A percentile compares a stretch with the other conserved stretches of the same genome.
Conservation (phyloP, 2,329 filamentous ascomycete genomes). For the Hypoxylon sp. region DNA sequence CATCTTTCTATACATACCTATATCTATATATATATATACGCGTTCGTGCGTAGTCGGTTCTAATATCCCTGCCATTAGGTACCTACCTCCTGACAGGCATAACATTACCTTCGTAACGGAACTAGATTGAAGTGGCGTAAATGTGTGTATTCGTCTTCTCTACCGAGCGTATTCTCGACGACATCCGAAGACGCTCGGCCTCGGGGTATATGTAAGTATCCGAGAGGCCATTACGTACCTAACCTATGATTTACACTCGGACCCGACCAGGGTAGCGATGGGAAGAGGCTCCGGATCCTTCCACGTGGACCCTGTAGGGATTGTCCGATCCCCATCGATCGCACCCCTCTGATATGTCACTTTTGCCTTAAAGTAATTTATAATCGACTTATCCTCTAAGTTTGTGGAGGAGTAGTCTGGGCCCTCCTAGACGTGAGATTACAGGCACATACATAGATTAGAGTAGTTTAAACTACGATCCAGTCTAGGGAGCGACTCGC, state of each 20-base stretch:
- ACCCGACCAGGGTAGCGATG: neutral
- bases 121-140: neutral
- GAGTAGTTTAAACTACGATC: no score
- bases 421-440: no score
- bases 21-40: no score
- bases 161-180: neutral
- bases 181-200: neutral
- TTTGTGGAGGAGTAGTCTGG: no score
- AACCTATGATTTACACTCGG: neutral
- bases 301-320: neutral
- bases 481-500: no score
- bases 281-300: neutral
- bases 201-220: neutral
- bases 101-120: neutral
- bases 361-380: neutral
- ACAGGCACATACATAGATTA: no score
- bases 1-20: no score
- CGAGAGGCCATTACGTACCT: neutral
- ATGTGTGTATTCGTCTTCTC: neutral
- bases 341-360: neutral
- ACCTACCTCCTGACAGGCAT: no score
- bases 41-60: no score
- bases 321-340: neutral
- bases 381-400: neutral
- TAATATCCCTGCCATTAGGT: neutral